A percentile compares a stretch with the other conserved stretches of the same genome.
These are phyloP conservation scores for Haberlea rhodopensis DNA, from an alignment of 257 asterid species.

Conservation along the genomic window DNA sequence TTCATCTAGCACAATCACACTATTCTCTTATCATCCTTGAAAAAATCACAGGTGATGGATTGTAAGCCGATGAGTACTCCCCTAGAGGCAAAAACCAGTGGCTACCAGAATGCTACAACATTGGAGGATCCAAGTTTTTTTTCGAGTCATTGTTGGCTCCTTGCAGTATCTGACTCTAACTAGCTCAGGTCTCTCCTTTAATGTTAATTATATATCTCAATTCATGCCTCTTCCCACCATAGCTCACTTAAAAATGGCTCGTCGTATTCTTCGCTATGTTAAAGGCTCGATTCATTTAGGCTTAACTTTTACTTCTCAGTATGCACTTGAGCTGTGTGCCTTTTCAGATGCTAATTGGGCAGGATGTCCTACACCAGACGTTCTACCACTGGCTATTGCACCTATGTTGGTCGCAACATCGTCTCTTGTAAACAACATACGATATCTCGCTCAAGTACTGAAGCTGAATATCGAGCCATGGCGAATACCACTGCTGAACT, in stretches of 20 bases:
- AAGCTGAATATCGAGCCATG: no score
- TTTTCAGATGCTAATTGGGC: no score
- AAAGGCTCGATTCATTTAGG: neutral
- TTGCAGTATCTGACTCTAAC: constrained; percentile 16
- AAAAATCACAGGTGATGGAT: no score
- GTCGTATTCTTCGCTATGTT: neutral
- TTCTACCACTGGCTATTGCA: no score
- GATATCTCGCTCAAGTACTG: no score
- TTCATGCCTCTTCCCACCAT: constrained; percentile 6
- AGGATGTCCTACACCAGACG: no score
- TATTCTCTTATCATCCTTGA: neutral
- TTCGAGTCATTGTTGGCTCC: neutral
- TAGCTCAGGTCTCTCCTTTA: neutral
- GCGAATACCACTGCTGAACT: no score
- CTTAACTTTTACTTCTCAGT: constrained; percentile 1
- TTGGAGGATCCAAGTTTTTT: no score
- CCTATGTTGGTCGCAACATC: no score
- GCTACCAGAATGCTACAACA: neutral
- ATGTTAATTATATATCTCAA: constrained; percentile 13
- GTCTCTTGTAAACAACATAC: no score
- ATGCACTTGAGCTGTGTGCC: no score
- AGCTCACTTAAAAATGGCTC: neutral
- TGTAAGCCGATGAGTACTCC: no score
- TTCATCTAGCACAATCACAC: constrained; percentile 3
- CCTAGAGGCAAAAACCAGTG: neutral